These are phyloP conservation scores for Macroventuria anomochaeta DNA, from an alignment of 2,329 filamentous ascomycete genomes.

Conservation along the genomic window DNA sequence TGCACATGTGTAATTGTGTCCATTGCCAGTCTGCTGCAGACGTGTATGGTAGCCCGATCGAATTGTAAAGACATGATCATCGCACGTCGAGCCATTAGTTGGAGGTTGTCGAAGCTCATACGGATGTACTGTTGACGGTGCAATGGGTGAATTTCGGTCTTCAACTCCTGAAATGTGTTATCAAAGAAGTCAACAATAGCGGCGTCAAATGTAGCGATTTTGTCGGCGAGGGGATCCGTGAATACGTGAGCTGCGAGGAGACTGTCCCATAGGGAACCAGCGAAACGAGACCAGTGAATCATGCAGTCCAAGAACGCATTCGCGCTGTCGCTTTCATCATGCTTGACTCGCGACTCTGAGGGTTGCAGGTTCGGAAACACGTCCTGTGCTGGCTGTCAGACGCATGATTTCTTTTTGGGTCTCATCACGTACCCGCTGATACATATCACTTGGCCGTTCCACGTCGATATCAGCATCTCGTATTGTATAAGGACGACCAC, in stretches of 20 bases:
- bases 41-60: constrained; percentile 16
- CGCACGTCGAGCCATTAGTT: constrained; percentile 34
- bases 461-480: constrained; percentile 39
- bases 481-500: constrained; percentile 39
- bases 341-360: not conserved
- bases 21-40: constrained; percentile 27
- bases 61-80: constrained; percentile 34
- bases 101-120: constrained; percentile 31
- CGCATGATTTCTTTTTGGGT: not conserved
- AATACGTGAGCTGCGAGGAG: constrained; percentile 18
- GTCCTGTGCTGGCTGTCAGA: not conserved
- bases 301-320: constrained; percentile 28
- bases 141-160: not conserved
- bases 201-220: constrained; percentile 17
- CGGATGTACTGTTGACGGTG: constrained; percentile 15
- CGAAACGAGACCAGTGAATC: constrained; percentile 35
- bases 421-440: not conserved
- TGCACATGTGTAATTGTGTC: constrained; percentile 24
- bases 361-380: not conserved
- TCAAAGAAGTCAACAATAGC: constrained; percentile 16
- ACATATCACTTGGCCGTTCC: constrained; percentile 23
- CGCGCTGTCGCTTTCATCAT: not conserved
- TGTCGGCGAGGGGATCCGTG: constrained; percentile 9
- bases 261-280: constrained; percentile 33
- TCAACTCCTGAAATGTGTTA: not conserved